Base-by-base conservation (phyloP, 768 basidiomycete species). In the Hypsizygus marmoreus region DNA sequence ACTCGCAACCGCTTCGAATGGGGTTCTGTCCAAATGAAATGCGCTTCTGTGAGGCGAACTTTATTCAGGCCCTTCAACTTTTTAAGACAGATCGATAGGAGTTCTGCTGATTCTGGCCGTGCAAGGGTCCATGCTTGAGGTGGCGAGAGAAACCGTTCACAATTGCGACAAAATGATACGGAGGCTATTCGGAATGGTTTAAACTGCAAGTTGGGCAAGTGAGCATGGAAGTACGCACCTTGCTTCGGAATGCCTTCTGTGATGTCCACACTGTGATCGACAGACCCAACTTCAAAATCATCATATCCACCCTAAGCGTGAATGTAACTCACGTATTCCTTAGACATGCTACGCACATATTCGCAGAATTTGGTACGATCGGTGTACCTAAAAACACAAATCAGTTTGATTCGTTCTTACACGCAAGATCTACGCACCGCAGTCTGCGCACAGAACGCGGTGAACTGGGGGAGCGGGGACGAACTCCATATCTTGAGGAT, bases 11-110 rank as follows among this genome's bases (percentile, higher is more conserved):
- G 80, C 61, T 95, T 94, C 29, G 91, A 94, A 69, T 99, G 95
- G 2, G 97, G 97, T 62, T 99, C 97, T 16, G 97, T 99, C 97
- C 97, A 99, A 59, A 98, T 92, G 66, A 98, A 98, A 53, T 93
- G 91, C 2, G 97, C 97, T 51, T 98, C 95, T n/a, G 97, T 95
- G 32, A 99, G 70, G 38, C 95, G 88, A 20, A 98, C 93, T 74
- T 92, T 95, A 58, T 83, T 86, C 17, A 98, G 74, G 2, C 94
- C 94, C 62, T 95, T 95, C 58, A 98, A 82, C 66, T 95, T 95
- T 64, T 90, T 91, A 47, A 99, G 70, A 66, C 97, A 98, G 46
- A 98, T 85, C 3, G 95, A 90, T 24, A 99, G 78, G 19, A 99
- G 76, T 61, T 98, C 95, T 41, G 95, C 72, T 0, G 92, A 95